These are phyloP conservation scores for Ganoderma sinense DNA, from an alignment of 1,284 basidiomycete species.

Conservation along the genomic window DNA sequence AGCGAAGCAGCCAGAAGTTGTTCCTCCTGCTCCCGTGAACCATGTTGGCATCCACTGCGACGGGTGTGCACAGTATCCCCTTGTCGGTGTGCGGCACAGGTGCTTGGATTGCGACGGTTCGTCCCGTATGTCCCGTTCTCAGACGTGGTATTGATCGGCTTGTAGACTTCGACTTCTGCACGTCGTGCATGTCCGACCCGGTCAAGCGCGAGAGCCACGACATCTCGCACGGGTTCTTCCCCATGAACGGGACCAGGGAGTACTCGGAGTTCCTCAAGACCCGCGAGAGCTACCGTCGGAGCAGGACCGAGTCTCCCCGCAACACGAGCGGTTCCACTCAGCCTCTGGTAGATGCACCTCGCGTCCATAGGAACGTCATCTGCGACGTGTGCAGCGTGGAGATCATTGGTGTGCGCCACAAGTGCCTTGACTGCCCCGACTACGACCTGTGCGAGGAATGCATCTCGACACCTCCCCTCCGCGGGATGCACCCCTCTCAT, in stretches of 20 bases:
- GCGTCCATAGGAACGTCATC: constrained; percentile 52
- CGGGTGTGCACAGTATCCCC: constrained; percentile 69
- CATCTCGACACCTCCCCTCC: constrained; percentile 50
- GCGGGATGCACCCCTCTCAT: constrained; percentile 22
- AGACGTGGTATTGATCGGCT: background rate
- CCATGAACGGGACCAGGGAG: constrained; percentile 15
- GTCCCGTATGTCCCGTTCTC: background rate
- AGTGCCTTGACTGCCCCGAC: constrained; percentile 79
- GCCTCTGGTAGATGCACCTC: constrained; percentile 1
- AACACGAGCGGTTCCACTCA: constrained; percentile 55
- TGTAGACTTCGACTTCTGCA: constrained; percentile 75
- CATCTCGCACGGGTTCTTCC: constrained; percentile 22
- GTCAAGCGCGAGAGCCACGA: constrained; percentile 28
- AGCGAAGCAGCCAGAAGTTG: constrained; percentile 40
- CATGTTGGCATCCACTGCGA: constrained; percentile 56
- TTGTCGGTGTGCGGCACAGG: constrained; percentile 60
- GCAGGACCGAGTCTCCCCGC: constrained; percentile 71
- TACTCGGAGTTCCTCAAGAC: constrained; percentile 20
- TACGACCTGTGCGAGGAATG: constrained; percentile 78
- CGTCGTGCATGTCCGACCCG: constrained; percentile 63
- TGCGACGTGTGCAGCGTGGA: constrained; percentile 67
- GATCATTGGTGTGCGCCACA: constrained; percentile 71
- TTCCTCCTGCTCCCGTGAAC: background rate
- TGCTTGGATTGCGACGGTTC: constrained; percentile 62
- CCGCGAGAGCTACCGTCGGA: constrained; percentile 64